Evolutionary conservation across 495 filamentous ascomycete species (phyloP).

Genomic region (Paragyromitra xinjiangensis): DNA sequence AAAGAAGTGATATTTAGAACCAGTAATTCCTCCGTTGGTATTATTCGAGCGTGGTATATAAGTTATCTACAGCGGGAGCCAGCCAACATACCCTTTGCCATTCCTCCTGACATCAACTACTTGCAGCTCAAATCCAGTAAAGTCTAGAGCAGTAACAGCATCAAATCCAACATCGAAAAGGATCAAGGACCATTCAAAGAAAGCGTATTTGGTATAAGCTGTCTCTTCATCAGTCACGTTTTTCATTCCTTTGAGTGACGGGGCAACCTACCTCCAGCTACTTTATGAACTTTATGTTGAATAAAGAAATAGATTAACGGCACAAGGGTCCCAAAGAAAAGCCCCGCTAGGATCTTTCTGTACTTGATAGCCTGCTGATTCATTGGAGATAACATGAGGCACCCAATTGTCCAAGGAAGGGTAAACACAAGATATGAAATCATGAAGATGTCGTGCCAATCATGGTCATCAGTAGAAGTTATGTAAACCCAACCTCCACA

Average conservation of each 20-base stretch:
- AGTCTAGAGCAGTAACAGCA: constrained; percentile 95
- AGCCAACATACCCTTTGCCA: constrained; percentile 98
- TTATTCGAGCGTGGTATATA: constrained; percentile 41
- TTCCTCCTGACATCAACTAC: constrained; percentile 87
- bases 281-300: constrained; percentile 96
- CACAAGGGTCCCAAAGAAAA: constrained; percentile 90
- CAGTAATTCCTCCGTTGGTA: constrained; percentile 17
- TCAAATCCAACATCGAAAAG: constrained; percentile 96
- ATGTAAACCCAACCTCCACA: constrained; percentile 99
- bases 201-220: constrained; percentile 99
- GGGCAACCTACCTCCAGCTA: constrained; percentile 81
- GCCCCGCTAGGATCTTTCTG: constrained; percentile 80
- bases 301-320: constrained; percentile 97
- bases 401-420: constrained; percentile 93
- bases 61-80: constrained; percentile 82
- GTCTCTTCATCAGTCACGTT: constrained; percentile 46
- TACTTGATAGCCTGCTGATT: constrained; percentile 87
- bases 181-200: constrained; percentile 97
- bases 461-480: constrained; percentile 96
- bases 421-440: constrained; percentile 96
- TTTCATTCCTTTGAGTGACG: constrained; percentile 4
- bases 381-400: constrained; percentile 84
- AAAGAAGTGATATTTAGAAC: constrained; percentile 43
- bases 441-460: constrained; percentile 99
- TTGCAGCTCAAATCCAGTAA: constrained; percentile 86